Conservation (phyloP, 257 asterid species). For the Rubia yunnanensis region DNA sequence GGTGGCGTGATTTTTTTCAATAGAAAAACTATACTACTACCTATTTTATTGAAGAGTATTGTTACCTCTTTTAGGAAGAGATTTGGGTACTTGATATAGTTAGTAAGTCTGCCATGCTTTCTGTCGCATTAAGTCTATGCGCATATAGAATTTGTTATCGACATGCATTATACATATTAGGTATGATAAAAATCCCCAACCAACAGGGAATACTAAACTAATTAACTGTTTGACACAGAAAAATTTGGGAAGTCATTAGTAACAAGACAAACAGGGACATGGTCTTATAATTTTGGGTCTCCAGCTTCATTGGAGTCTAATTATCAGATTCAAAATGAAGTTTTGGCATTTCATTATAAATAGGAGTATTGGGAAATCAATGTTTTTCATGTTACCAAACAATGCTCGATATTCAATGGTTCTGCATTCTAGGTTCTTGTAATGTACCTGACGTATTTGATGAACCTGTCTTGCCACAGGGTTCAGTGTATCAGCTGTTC, state of each 20-base stretch:
- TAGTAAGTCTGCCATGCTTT: background rate
- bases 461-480: constrained; percentile 31
- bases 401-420: background rate
- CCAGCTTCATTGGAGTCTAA: background rate
- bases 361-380: background rate
- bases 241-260: too few species aligned
- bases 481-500: constrained; percentile 94
- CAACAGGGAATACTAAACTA: too few species aligned
- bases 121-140: background rate
- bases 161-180: background rate
- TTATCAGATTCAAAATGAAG: background rate
- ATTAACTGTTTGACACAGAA: too few species aligned
- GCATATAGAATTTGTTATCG: background rate
- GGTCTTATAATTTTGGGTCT: too few species aligned
- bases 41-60: background rate
- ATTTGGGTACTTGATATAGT: background rate
- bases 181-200: background rate
- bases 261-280: too few species aligned
- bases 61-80: background rate
- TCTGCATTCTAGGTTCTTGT: too few species aligned
- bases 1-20: background rate
- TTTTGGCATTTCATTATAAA: background rate
- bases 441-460: constrained; percentile 4
- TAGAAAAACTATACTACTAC: background rate
- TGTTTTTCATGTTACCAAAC: background rate